Percentiles rank a stretch among this genome's conserved stretches.
These are phyloP conservation scores for Delphinella strobiligena DNA, from an alignment of 2,329 filamentous ascomycete genomes.

Conservation along the genomic window DNA sequence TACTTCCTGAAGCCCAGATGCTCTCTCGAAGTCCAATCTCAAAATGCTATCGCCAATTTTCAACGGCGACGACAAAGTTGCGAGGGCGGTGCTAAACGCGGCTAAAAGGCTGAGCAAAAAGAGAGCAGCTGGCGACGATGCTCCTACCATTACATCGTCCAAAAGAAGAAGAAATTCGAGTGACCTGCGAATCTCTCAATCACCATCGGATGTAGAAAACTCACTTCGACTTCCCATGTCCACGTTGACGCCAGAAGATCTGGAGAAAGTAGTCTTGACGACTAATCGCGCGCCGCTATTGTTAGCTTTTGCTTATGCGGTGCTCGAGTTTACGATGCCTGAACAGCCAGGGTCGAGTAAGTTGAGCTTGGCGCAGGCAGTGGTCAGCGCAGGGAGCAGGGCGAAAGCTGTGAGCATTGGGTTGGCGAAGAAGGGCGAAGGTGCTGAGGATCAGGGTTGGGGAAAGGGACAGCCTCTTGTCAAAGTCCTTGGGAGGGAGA, in stretches of 20 bases:
- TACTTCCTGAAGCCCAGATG: constrained; percentile 24
- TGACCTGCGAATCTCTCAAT: constrained; percentile 8
- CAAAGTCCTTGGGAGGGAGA: constrained; percentile 58
- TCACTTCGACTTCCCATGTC: constrained; percentile 48
- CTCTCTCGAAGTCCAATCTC: constrained; percentile 37
- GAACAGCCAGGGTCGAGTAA: constrained; percentile 76
- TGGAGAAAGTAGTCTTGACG: constrained; percentile 46
- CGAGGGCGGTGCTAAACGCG: constrained; percentile 45
- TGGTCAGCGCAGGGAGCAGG: constrained; percentile 70
- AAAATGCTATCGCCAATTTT: constrained; percentile 32
- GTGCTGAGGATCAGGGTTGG: constrained; percentile 59
- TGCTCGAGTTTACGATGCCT: constrained; percentile 71
- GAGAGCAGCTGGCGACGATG: constrained; percentile 28
- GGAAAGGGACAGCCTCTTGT: constrained; percentile 65
- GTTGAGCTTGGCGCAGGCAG: constrained; percentile 69
- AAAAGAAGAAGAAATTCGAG: constrained; percentile 13
- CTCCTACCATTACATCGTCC: constrained; percentile 9
- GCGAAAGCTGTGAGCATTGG: constrained; percentile 66
- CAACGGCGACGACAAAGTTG: constrained; percentile 37
- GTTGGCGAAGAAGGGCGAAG: constrained; percentile 47
- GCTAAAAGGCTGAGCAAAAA: constrained; percentile 40
- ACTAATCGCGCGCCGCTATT: constrained; percentile 77
- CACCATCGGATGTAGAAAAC: constrained; percentile 48
- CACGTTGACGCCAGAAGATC: constrained; percentile 44
- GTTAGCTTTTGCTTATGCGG: constrained; percentile 62